A percentile compares a stretch with the other conserved stretches of the same genome.
Conservation (phyloP, 2,329 filamentous ascomycete species). For the Arthrobotrys sinensis region DNA sequence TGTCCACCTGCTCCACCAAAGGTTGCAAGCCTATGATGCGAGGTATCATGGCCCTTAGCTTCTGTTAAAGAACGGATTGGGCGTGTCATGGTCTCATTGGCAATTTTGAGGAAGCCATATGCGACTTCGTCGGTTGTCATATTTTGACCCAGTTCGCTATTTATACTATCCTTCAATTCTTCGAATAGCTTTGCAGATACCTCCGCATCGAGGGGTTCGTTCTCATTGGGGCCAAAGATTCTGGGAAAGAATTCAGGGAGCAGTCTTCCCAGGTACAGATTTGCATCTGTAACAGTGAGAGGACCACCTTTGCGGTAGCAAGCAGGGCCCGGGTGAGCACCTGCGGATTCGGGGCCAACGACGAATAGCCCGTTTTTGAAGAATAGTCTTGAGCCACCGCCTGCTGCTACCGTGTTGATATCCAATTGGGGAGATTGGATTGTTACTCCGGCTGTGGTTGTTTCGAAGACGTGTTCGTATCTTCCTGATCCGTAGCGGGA, state of each 20-base stretch:
- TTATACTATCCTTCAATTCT: constrained; percentile 83
- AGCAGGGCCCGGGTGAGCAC: constrained; percentile 89
- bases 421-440: constrained; percentile 93
- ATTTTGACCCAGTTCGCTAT: constrained; percentile 78
- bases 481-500: constrained; percentile 87
- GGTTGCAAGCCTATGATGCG: constrained; percentile 88
- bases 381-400: constrained; percentile 86
- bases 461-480: constrained; percentile 95
- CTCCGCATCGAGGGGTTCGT: constrained; percentile 82
- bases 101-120: constrained; percentile 89
- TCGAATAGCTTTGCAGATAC: constrained; percentile 83
- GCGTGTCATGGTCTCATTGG: constrained; percentile 91
- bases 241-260: constrained; percentile 94
- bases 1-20: constrained; percentile 94
- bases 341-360: constrained; percentile 89
- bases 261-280: constrained; percentile 85
- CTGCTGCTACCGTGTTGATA: constrained; percentile 94
- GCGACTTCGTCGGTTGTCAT: constrained; percentile 89
- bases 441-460: constrained; percentile 92
- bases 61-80: constrained; percentile 93
- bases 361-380: constrained; percentile 92
- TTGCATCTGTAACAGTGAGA: constrained; percentile 93
- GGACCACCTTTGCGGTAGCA: constrained; percentile 93
- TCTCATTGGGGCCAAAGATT: constrained; percentile 91
- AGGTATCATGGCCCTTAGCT: constrained; percentile 91